Conservation (phyloP, 1,284 basidiomycete species). For the Puccinia polysora region DNA sequence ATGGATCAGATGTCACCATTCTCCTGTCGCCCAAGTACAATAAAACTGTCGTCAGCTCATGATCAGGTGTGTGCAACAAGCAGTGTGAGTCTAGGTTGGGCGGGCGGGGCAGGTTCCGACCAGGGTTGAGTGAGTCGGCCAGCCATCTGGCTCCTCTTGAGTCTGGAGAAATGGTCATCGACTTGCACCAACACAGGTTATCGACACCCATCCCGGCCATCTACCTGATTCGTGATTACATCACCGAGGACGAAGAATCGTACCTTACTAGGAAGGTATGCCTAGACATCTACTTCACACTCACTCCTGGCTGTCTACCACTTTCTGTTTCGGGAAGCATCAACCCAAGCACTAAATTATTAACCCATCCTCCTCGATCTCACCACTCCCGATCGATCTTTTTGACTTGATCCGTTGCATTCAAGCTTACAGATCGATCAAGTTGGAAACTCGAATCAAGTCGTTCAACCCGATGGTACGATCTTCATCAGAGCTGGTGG, state of each 20-base stretch:
- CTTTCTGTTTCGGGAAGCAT: too few relatives aligned
- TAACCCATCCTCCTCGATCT: too few relatives aligned
- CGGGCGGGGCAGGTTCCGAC: too few relatives aligned
- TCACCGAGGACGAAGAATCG: conserved; percentile 71
- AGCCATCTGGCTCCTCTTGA: neutral
- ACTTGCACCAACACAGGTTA: conserved; percentile 7
- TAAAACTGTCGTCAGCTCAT: too few relatives aligned
- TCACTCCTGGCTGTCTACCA: too few relatives aligned
- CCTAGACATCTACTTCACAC: neutral
- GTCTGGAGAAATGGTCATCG: neutral
- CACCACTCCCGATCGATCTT: too few relatives aligned
- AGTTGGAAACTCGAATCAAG: conserved; percentile 17
- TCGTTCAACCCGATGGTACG: conserved; percentile 9
- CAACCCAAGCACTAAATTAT: too few relatives aligned
- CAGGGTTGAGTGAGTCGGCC: neutral
- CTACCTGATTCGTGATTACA: conserved; percentile 66
- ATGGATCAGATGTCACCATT: too few relatives aligned
- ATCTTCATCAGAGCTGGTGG: conserved; percentile 22
- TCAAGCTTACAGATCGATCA: conserved; percentile 9
- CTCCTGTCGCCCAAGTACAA: too few relatives aligned
- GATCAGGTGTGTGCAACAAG: too few relatives aligned
- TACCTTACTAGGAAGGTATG: conserved; percentile 70
- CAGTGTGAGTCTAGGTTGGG: too few relatives aligned
- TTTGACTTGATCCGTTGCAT: neutral
- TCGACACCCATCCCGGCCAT: conserved; percentile 16